Evolutionary conservation across 192 early-diverging fungal genomes (phyloP), one percentile per base, ranked within the genome.

Genomic region (Rhizophagus prolifer): DNA sequence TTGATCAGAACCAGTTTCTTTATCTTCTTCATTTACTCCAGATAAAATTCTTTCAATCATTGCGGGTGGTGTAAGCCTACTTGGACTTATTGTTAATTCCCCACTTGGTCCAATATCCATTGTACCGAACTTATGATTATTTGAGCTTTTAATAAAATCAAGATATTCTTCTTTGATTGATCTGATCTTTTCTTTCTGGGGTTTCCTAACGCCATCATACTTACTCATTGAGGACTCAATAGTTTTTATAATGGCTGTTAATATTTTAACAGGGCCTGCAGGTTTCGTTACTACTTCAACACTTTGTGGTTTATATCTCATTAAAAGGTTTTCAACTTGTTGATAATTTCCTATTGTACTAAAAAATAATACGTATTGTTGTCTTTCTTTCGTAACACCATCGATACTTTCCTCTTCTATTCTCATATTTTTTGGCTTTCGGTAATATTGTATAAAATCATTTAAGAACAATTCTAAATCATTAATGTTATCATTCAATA

Each of bases 401-500:
- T 21, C 3, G 1, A 64, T 4, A 64, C 25, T 30, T 64, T 64
- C 25, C 62, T 31, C 62, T 16, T 30, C 25, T 13, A 13, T 9
- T 31, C 26, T 13, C 9, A 10, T 64, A 30, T 5, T 28, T 64
- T 19, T 54, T 16, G 19, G 4, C 2, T 21, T 54, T 54, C 16
- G 50, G 4, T 54, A 19, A 16, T 54, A 54, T 19, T 54, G n/a
- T 13, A 30, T 30, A 64, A 64, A 64, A 28, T 64, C 62, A 9
- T 64, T 30, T n/a, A 64, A 64, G 12, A 64, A 64, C 62, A 21
- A 64, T 14, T 64, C 62, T 14, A 64, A 28, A 64, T 64, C 62
- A 19, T n/a, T 64, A 64, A 64, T 26, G 9, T 16, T 64, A 64
- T 64, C 62, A 64, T 64, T 64, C 30, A 64, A 64, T 6, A 64